A percentile compares a stretch with the other conserved stretches of the same genome.
Evolutionary conservation across 2,329 filamentous ascomycete species (phyloP).

Genomic region (Botrytis fabae): DNA sequence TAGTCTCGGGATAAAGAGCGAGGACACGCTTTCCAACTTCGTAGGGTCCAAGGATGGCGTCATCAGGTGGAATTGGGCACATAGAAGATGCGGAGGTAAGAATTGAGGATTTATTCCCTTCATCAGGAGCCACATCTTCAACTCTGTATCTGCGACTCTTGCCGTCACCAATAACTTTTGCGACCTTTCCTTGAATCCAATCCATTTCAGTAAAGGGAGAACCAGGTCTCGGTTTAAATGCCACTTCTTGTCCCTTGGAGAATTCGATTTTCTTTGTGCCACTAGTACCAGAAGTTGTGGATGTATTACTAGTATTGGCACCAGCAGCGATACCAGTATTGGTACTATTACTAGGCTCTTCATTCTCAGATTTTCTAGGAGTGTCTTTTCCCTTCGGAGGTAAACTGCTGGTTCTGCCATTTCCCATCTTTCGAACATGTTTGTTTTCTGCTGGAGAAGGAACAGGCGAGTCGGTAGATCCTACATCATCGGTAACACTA

Average conservation of each 20-base stretch:
- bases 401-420: constrained; percentile 36
- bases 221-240: constrained; percentile 61
- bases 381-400: constrained; percentile 35
- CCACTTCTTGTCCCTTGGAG: constrained; percentile 62
- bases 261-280: constrained; percentile 55
- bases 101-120: constrained; percentile 62
- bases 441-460: constrained; percentile 39
- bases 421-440: constrained; percentile 35
- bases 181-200: constrained; percentile 78
- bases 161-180: constrained; percentile 71
- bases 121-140: constrained; percentile 76
- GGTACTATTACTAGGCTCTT: constrained; percentile 31
- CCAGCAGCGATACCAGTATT: constrained; percentile 28
- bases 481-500: constrained; percentile 37
- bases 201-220: constrained; percentile 53
- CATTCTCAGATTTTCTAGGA: constrained; percentile 31
- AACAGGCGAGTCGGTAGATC: constrained; percentile 38
- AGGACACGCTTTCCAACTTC: constrained; percentile 68
- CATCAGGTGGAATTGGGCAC: constrained; percentile 70
- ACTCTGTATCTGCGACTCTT: constrained; percentile 79
- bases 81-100: constrained; percentile 72
- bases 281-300: constrained; percentile 16
- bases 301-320: not conserved
- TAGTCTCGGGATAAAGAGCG: constrained; percentile 79
- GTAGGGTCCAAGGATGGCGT: constrained; percentile 61